Percentiles rank a stretch among this genome's conserved stretches.
Evolutionary conservation across 192 early-diverging fungal genomes (phyloP).

Genomic region (Fimicolochytrium jonesii): DNA sequence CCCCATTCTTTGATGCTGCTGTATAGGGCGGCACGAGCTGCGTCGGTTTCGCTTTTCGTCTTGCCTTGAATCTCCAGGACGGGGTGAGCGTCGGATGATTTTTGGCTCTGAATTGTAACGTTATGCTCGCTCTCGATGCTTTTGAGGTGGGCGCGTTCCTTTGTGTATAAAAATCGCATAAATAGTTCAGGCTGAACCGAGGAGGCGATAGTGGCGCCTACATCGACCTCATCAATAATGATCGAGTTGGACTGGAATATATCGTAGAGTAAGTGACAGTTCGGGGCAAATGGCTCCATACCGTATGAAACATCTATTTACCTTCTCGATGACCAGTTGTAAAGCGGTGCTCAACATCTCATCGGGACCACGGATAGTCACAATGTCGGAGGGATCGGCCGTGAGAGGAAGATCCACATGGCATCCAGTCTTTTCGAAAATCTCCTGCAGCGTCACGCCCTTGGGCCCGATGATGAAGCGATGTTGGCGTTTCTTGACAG

Average conservation of each 20-base stretch:
- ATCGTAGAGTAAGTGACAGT: no score
- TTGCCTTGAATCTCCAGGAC: slow-evolving; percentile 78
- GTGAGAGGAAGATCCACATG: slow-evolving; percentile 73
- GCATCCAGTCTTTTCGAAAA: slow-evolving; percentile 85
- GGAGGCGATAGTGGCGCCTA: slow-evolving; percentile 50
- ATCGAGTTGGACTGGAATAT: slow-evolving; percentile 65
- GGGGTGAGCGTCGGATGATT: slow-evolving; percentile 21
- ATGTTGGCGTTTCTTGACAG: slow-evolving; percentile 88
- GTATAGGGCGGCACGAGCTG: slow-evolving; percentile 55
- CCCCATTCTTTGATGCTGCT: slow-evolving; percentile 54
- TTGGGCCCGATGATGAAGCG: slow-evolving; percentile 82
- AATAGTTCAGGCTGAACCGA: slow-evolving; percentile 49
- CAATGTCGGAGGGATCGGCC: slow-evolving; percentile 64
- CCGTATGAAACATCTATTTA: no score
- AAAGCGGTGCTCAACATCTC: slow-evolving; percentile 65
- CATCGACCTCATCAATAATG: slow-evolving; percentile 66
- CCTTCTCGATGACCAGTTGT: slow-evolving; percentile 74
- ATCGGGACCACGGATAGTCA: slow-evolving; percentile 79
- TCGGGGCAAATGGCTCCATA: no score
- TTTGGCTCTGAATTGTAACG: slow-evolving; percentile 27
- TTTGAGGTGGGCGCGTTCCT: slow-evolving; percentile 63
- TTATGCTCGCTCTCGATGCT: slow-evolving; percentile 71
- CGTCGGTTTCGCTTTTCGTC: slow-evolving; percentile 52
- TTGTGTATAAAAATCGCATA: slow-evolving; percentile 65
- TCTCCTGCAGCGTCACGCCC: slow-evolving; percentile 73